Conservation (phyloP, 2,329 filamentous ascomycete species). For the Nemania sp. region DNA sequence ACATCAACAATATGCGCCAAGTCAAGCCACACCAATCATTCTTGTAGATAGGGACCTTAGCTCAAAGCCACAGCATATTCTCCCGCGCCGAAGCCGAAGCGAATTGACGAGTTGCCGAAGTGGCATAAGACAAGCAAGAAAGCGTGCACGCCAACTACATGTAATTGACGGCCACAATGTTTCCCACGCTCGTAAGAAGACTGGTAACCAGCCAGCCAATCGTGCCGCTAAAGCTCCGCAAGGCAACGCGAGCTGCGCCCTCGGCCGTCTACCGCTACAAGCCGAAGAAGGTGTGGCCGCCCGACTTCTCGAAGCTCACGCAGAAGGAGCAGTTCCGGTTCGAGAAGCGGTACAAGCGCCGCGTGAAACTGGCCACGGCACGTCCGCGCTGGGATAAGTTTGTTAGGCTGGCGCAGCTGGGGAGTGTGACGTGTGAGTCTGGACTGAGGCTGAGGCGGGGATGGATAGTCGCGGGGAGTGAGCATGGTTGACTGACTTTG, state of each 20-base stretch:
- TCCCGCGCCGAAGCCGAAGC: neutral
- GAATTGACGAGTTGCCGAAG: neutral
- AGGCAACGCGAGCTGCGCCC: conserved; percentile 39
- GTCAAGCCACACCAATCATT: conserved; percentile 5
- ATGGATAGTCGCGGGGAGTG: neutral
- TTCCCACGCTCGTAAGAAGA: conserved; percentile 60
- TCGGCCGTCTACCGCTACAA: conserved; percentile 65
- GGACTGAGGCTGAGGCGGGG: neutral
- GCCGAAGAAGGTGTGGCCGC: conserved; percentile 81
- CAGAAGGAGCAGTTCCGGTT: conserved; percentile 80
- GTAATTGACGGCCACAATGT: conserved; percentile 52
- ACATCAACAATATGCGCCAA: neutral
- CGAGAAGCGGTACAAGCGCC: conserved; percentile 82
- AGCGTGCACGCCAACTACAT: neutral
- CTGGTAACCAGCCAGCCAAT: conserved; percentile 50
- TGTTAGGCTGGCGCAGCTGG: conserved; percentile 73
- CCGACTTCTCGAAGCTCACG: conserved; percentile 77
- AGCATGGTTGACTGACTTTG: conserved; percentile 30
- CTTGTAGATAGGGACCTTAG: neutral
- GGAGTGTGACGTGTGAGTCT: conserved; percentile 66
- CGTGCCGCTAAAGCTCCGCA: conserved; percentile 44
- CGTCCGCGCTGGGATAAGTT: conserved; percentile 50
- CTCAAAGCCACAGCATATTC: conserved; percentile 17
- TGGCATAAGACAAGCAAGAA: neutral
- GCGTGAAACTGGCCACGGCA: conserved; percentile 60